Conservation (phyloP, 75 land plant genomes). For the Selaginella tamariscina region DNA sequence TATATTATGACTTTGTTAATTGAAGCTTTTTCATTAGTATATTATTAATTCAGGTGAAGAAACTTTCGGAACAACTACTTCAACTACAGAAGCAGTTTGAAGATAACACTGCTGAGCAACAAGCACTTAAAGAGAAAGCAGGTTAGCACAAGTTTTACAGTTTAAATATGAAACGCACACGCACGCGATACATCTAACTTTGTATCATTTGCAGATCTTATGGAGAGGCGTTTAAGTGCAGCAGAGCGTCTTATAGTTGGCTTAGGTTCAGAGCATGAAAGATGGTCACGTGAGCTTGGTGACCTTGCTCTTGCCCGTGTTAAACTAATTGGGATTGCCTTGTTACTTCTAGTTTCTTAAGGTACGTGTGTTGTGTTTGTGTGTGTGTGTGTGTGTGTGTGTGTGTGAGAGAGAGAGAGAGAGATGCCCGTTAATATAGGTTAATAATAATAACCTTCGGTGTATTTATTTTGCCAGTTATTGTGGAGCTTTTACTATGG, state of each 20-base stretch:
- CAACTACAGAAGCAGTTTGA: slow-evolving; percentile 20
- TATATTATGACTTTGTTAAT: not conserved
- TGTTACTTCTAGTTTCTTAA: slow-evolving; percentile 24
- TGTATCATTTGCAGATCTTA: no score
- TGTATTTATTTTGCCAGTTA: slow-evolving; percentile 15
- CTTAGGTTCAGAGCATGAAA: slow-evolving; percentile 25
- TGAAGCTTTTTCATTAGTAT: not conserved
- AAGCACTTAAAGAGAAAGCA: slow-evolving; percentile 23
- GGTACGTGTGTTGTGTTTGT: no score
- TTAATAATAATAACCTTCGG: not conserved
- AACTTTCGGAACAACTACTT: slow-evolving; percentile 21
- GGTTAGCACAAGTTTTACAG: no score
- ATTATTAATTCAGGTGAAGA: slow-evolving; percentile 14
- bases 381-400: no score
- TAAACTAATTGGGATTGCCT: slow-evolving; percentile 30
- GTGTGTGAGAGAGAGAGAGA: no score
- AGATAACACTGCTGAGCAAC: slow-evolving; percentile 24
- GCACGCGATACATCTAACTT: no score
- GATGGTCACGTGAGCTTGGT: slow-evolving; percentile 26
- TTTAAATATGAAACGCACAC: no score
- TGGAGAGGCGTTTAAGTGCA: slow-evolving; percentile 28
- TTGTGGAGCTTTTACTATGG: slow-evolving; percentile 29
- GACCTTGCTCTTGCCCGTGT: slow-evolving; percentile 27
- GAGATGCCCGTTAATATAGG: not conserved
- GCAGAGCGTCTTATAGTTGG: slow-evolving; percentile 27